phyloP scores from a whole-genome alignment of 257 asterid genomes.

The Perilla frutescens region DNA sequence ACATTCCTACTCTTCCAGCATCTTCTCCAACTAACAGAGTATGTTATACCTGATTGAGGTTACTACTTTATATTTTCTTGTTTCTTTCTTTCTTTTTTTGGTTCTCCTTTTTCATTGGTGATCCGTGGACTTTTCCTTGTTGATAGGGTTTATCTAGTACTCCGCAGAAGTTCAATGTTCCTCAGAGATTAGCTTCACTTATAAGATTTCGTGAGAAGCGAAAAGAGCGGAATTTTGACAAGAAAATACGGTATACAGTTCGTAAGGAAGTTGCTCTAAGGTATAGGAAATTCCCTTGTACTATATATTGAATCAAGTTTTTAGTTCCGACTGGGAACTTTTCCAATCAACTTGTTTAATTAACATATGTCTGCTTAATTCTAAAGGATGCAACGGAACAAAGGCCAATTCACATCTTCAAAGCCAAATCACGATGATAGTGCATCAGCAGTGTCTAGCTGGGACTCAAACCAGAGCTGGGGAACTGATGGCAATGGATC shows the following conservation, averaged over 20 bases:
- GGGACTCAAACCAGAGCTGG: slow-evolving; percentile 70
- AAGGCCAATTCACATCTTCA: slow-evolving; percentile 81
- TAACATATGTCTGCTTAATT: slow-evolving; percentile 12
- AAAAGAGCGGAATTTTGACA: slow-evolving; percentile 78
- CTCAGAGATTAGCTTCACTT: slow-evolving; percentile 73
- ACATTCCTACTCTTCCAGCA: slow-evolving; percentile 55
- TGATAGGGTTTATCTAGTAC: slow-evolving; percentile 50
- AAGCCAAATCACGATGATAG: slow-evolving; percentile 64
- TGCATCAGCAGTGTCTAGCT: slow-evolving; percentile 64
- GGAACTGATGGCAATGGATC: slow-evolving; percentile 56
- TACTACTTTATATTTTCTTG: not conserved
- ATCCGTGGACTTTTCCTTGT: slow-evolving; percentile 19
- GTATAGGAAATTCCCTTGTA: slow-evolving; percentile 34
- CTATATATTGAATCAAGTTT: slow-evolving; percentile 16
- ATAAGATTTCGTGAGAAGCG: slow-evolving; percentile 76
- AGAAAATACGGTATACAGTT: slow-evolving; percentile 81
- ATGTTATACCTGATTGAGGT: slow-evolving; percentile 34
- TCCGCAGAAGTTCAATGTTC: slow-evolving; percentile 65
- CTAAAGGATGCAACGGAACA: slow-evolving; percentile 76
- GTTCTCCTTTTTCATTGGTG: slow-evolving; percentile 15
- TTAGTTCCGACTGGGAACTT: not conserved
- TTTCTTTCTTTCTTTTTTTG: not conserved
- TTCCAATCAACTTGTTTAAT: not conserved
- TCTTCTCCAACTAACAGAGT: slow-evolving; percentile 56
- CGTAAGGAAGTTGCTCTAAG: slow-evolving; percentile 86